Evolutionary conservation across 345 rosid genomes (phyloP), one percentile per base, ranked within the genome.

Genomic region (Citrus inodora): DNA sequence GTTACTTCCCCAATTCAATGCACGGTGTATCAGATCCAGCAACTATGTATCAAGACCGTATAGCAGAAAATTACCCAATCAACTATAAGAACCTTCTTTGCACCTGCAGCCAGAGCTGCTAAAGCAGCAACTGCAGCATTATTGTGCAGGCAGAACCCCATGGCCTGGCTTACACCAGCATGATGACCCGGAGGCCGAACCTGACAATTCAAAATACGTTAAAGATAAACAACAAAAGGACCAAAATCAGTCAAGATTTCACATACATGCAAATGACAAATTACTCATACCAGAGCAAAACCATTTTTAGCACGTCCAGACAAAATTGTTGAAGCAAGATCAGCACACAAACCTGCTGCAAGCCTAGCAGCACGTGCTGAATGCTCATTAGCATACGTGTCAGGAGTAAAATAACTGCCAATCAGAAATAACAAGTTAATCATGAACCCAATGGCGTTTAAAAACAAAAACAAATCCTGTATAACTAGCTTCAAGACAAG

Each of bases 151-250:
- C 99, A 96, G 85, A 96, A 96, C 71, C 99, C 98, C 98, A 94
- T 94, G 56, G 98, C 89, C 74, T 94, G 95, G 76, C 79, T 88
- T 76, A 94, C 82, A 76, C 99, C 97, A 80, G 99, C 99, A 91
- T 96, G 99, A 85, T 96, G 99, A 58, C 99, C 99, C 2, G 99
- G 99, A 70, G 99, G 99, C 42, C 99, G 89, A 69, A 96, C 94
- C 99, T 96, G 85, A 80, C 28, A 79, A 79, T 53, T 79, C 42
- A 46, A 74, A 67, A 33, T 28, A 70, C 56, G n/a, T 73, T 13
- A 21, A 4, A 60, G 14, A 63, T 55, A 59, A 70, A 69, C 60
- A 73, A 68, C 35, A 59, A 67, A 70, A 32, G 51, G 27, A 48
- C 42, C 70, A 28, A 37, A 70, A 9, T 25, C 35, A 67, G 61